Conservation (phyloP, 768 basidiomycete species). For the Amanita muscaria region DNA sequence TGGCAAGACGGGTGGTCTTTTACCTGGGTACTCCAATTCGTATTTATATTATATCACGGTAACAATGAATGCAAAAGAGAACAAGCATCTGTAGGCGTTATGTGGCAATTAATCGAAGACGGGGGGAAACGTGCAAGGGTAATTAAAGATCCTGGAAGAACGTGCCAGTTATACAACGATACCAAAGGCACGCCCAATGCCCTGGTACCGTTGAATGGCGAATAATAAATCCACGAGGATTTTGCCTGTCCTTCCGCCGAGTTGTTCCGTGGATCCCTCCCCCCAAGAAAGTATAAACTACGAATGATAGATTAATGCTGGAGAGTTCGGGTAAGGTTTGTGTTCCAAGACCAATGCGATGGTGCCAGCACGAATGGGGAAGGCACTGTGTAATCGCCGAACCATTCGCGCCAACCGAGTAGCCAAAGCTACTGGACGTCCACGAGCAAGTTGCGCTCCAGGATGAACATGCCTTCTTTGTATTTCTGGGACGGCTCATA, state of each 20-base stretch:
- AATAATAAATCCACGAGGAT: not conserved
- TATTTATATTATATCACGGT: too few species aligned
- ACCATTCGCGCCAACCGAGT: not conserved
- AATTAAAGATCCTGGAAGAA: too few species aligned
- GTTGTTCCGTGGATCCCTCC: slow-evolving; percentile 11
- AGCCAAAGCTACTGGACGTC: slow-evolving; percentile 59
- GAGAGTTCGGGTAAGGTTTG: slow-evolving; percentile 17
- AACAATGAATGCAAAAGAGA: too few species aligned
- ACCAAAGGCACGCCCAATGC: not conserved
- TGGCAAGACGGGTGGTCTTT: too few species aligned
- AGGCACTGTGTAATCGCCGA: slow-evolving; percentile 5
- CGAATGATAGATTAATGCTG: slow-evolving; percentile 12
- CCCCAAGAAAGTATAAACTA: slow-evolving; percentile 7
- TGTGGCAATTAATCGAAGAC: too few species aligned
- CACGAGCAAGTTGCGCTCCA: slow-evolving; percentile 84
- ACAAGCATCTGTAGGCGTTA: too few species aligned
- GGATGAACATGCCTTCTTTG: slow-evolving; percentile 97
- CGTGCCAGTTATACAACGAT: too few species aligned
- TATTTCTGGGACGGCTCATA: slow-evolving; percentile 89
- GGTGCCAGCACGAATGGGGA: slow-evolving; percentile 9
- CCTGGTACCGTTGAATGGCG: not conserved
- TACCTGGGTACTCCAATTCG: too few species aligned
- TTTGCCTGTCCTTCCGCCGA: not conserved
- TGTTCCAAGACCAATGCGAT: slow-evolving; percentile 14
- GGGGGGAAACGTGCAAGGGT: too few species aligned